Evolutionary conservation across 345 rosid genomes (phyloP).

Genomic region (Kernera saxatilis): DNA sequence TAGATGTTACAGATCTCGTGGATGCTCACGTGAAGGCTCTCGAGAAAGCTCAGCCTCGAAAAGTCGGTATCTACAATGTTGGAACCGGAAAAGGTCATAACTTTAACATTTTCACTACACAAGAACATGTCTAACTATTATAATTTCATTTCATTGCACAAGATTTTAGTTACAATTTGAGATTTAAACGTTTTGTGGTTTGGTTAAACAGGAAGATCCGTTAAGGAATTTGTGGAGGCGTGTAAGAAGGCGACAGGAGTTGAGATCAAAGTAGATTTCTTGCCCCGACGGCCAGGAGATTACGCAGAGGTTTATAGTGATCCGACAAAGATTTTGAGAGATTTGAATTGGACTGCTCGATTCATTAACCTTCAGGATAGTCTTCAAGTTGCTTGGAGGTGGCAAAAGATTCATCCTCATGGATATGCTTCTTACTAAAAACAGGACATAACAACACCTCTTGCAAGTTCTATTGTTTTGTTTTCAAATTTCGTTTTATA

Average conservation of each 20-base stretch:
- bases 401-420: slow-evolving; percentile 81
- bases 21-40: slow-evolving; percentile 99
- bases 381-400: slow-evolving; percentile 75
- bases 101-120: not conserved
- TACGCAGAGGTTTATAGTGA: slow-evolving; percentile 92
- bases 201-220: slow-evolving; percentile 56
- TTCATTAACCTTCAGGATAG: slow-evolving; percentile 75
- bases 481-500: not conserved
- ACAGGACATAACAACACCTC: slow-evolving; percentile 6
- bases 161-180: not conserved
- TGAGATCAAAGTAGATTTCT: slow-evolving; percentile 60
- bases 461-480: not conserved
- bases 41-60: slow-evolving; percentile 58
- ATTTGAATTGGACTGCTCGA: slow-evolving; percentile 89
- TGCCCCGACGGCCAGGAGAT: slow-evolving; percentile 94
- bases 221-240: slow-evolving; percentile 94
- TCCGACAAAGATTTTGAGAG: slow-evolving; percentile 63
- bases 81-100: slow-evolving; percentile 75
- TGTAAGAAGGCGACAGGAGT: slow-evolving; percentile 89
- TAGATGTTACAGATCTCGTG: slow-evolving; percentile 92
- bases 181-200: not conserved
- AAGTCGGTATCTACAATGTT: slow-evolving; percentile 93
- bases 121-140: not conserved
- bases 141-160: not conserved
- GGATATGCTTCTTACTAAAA: slow-evolving; percentile 52